Evolutionary conservation across 139 green algal genomes (phyloP).

Genomic region (Tetradesmus obliquus): DNA sequence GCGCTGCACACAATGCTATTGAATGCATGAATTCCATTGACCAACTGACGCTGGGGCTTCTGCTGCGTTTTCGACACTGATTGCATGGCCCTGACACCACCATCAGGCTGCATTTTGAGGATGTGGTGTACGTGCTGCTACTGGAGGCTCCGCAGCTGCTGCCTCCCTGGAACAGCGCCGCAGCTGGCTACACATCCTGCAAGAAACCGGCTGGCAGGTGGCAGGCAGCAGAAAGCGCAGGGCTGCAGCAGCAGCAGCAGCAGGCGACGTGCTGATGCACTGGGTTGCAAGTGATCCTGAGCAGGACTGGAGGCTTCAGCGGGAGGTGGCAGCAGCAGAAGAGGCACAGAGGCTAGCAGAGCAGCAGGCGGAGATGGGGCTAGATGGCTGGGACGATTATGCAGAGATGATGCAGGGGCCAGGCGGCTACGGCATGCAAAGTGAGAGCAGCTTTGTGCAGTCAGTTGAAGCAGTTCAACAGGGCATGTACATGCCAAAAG

Average conservation of each 20-base stretch:
- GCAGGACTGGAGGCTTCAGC: not conserved
- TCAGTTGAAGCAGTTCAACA: no score
- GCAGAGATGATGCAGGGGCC: not conserved
- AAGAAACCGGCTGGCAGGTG: not conserved
- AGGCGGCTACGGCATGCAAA: not conserved
- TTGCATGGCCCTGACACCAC: not conserved
- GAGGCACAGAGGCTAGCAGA: not conserved
- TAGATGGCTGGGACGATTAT: not conserved
- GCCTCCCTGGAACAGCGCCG: not conserved
- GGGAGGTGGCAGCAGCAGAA: conserved; percentile 4
- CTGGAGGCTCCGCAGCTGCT: not conserved
- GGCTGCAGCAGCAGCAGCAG: not conserved
- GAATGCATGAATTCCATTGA: not conserved
- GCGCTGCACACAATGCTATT: no score
- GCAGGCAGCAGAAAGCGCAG: not conserved
- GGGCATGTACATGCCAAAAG: no score
- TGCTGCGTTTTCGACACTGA: no score
- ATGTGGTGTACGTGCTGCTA: not conserved
- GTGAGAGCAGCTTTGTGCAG: not conserved
- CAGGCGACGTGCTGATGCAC: not conserved
- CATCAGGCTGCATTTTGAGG: not conserved
- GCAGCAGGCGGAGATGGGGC: conserved; percentile 20
- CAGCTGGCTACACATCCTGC: not conserved
- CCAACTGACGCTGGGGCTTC: not conserved
- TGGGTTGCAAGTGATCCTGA: conserved; percentile 10